A percentile compares a stretch with the other conserved stretches of the same genome.
These are phyloP conservation scores for Agapanthus africanus DNA, from an alignment of 106 monocot genomes.

Conservation along the genomic window DNA sequence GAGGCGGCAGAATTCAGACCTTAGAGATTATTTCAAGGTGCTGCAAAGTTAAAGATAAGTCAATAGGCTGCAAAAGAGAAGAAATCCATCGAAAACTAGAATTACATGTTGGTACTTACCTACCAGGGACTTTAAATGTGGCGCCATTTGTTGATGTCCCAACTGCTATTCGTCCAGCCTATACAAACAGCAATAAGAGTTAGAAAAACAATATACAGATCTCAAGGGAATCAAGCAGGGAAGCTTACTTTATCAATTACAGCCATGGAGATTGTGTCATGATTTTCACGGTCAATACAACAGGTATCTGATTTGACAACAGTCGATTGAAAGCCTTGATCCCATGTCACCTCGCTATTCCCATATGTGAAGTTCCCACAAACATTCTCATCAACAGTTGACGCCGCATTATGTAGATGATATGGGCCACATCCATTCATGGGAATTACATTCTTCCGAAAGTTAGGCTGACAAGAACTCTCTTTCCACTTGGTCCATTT, in stretches of 20 bases:
- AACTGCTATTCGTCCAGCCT: conserved; percentile 77
- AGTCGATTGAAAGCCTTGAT: conserved; percentile 6
- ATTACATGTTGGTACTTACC: conserved; percentile 29
- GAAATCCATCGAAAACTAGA: too few species aligned
- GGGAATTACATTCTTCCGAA: conserved; percentile 70
- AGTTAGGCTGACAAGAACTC: conserved; percentile 73
- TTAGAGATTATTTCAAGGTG: too few species aligned
- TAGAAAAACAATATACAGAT: not conserved
- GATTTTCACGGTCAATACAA: conserved; percentile 29
- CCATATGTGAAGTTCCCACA: not conserved
- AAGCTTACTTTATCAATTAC: conserved; percentile 73
- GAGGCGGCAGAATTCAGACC: too few species aligned
- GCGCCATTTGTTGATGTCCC: conserved; percentile 98
- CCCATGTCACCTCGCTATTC: not conserved
- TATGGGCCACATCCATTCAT: conserved; percentile 65
- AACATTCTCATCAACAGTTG: conserved; percentile 11
- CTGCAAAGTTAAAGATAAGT: too few species aligned
- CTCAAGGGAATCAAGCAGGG: not conserved
- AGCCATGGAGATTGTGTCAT: conserved; percentile 96
- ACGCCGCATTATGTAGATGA: conserved; percentile 12
- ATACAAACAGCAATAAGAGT: conserved; percentile 2
- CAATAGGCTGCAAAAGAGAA: too few species aligned
- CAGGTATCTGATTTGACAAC: conserved; percentile 11
- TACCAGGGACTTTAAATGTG: conserved; percentile 87
- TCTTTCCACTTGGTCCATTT: conserved; percentile 74